Base-by-base conservation (phyloP, 805 yeast genomes). In the Maudiozyma barnettii region DNA sequence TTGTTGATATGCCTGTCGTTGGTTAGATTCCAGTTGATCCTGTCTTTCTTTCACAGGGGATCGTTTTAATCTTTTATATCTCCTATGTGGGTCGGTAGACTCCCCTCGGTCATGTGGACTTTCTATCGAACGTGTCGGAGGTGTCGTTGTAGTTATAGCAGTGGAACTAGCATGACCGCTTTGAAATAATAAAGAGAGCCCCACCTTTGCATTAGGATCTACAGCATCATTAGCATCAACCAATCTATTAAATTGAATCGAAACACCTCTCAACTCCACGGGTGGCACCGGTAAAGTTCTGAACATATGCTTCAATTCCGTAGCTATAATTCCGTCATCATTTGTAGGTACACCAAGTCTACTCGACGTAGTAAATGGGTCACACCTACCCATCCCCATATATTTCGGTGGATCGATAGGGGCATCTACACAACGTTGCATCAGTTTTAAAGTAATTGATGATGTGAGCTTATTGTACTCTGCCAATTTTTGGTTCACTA, bases 341-440 rank as follows among this genome's bases (percentile, higher is more conserved):
- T 76, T 70, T 1, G 89, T 78, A 2, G 82, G 72, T 1, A 76
- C 60, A 0, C 89, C 88, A 13, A 91, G 58, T 31, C 70, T 70
- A 2, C 82, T 67, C 10, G 82, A 70, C 53, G 79, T 80, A 39
- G 81, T 77, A 12, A 74, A 65, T 31, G 81, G 68, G 44, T 81
- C 87, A 63, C 96, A 87, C 13, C 61, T 61, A 0, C 99, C 98
- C 79, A 84, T 78, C 0, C 99, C 99, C 57, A 93, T 52, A 62
- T 69, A 82, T 58, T 91, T 93, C 1, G 84, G 75, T 0, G 97
- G 86, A 18, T 78, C 78, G 2, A 82, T 61, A 0, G 95, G 90
- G 0, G 95, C 95, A 48, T 70, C 73, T 1, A 69, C 66, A 2
- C 84, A 77, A 41, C 95, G 68, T 47, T 72, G 71, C 46, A 89